Percentiles rank a stretch among this genome's conserved stretches.
Conservation (phyloP, 2,329 filamentous ascomycete genomes). For the Verticillium longisporum region DNA sequence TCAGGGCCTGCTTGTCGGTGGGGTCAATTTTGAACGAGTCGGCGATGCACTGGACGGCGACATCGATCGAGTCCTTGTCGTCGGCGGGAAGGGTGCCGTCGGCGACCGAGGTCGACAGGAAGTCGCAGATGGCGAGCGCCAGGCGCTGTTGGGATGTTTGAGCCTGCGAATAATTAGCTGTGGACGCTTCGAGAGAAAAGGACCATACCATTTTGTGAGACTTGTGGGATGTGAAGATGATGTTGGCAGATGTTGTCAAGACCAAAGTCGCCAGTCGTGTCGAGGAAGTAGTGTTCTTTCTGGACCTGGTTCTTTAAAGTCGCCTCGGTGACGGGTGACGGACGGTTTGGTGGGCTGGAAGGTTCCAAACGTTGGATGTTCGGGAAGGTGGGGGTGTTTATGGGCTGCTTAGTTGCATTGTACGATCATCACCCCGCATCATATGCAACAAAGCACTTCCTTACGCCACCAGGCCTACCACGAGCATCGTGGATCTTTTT, state of each 20-base stretch:
- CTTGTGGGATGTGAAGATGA: not conserved
- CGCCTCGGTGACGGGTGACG: not conserved
- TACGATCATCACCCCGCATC: not conserved
- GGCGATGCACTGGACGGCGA: slow-evolving; percentile 88
- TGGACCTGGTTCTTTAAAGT: slow-evolving; percentile 4
- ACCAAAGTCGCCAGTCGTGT: not conserved
- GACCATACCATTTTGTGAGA: slow-evolving; percentile 6
- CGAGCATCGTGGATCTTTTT: no score
- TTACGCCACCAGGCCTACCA: not conserved
- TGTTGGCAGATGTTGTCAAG: not conserved
- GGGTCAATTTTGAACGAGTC: slow-evolving; percentile 94
- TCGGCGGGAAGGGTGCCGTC: slow-evolving; percentile 86
- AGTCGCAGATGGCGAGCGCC: slow-evolving; percentile 95
- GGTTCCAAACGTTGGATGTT: slow-evolving; percentile 7
- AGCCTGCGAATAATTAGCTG: slow-evolving; percentile 21
- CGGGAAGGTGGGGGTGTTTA: not conserved
- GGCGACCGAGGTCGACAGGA: slow-evolving; percentile 73
- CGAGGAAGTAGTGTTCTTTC: slow-evolving; percentile 13
- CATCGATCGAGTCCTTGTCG: slow-evolving; percentile 88
- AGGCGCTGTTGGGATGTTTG: slow-evolving; percentile 69
- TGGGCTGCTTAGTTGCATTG: not conserved
- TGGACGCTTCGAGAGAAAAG: slow-evolving; percentile 20
- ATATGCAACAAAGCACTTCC: not conserved
- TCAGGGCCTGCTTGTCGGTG: slow-evolving; percentile 63
- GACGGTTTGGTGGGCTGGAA: slow-evolving; percentile 10